Evolutionary conservation across 371 early-diverging fungal species (phyloP).

Genomic region (Mucor circinelloides): DNA sequence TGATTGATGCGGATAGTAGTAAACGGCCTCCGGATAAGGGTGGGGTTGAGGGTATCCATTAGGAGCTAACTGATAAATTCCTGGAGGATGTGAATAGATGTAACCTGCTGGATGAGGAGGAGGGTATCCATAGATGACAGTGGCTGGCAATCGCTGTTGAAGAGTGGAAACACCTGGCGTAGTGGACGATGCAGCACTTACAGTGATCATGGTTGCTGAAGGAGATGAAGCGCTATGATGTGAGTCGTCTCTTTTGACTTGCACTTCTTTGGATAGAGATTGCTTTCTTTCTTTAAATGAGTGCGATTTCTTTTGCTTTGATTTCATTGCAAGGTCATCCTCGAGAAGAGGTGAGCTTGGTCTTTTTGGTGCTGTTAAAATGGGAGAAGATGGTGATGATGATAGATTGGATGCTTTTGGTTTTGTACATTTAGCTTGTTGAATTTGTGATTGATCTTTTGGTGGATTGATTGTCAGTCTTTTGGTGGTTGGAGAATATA

Average conservation of each 20-base stretch:
- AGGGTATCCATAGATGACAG: not conserved
- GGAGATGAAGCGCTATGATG: not conserved
- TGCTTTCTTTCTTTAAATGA: not conserved
- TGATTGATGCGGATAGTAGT: not conserved
- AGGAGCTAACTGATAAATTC: not conserved
- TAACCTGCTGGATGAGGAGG: not conserved
- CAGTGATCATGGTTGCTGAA: not conserved
- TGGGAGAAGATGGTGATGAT: not conserved
- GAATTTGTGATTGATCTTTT: not conserved
- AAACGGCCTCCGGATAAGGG: not conserved
- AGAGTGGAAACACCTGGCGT: not conserved
- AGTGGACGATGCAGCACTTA: not conserved
- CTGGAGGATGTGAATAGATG: not conserved
- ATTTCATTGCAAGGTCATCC: not conserved
- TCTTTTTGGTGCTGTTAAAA: not conserved
- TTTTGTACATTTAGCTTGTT: not conserved
- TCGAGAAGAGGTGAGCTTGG: too few species aligned
- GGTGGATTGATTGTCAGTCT: not conserved
- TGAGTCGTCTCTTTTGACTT: not conserved
- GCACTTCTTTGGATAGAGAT: not conserved
- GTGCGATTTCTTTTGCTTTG: not conserved
- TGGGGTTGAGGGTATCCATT: not conserved
- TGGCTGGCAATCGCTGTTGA: not conserved
- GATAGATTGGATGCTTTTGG: not conserved
- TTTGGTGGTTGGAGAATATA: not conserved